phyloP scores from a whole-genome alignment of 2,329 filamentous ascomycete species.

The Fusarium robinianum region DNA sequence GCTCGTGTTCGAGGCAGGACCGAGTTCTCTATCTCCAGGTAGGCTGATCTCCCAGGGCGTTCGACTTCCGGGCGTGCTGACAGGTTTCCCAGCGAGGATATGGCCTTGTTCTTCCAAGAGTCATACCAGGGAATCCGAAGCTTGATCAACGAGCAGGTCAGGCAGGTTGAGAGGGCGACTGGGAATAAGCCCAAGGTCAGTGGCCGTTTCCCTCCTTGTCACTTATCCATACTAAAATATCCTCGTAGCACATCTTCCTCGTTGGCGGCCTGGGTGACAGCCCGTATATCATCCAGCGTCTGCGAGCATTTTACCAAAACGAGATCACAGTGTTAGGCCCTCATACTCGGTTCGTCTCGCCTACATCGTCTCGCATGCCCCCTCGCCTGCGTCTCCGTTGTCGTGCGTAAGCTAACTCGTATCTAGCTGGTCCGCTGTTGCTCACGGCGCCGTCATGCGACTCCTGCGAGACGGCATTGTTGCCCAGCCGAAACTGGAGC shows the following conservation, averaged over 20 bases:
- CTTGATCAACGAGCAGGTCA: constrained; percentile 2
- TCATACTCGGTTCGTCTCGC: no score
- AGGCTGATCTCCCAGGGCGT: neutral
- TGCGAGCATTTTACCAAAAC: neutral
- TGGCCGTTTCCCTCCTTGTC: no score
- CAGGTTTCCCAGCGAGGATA: constrained; percentile 1
- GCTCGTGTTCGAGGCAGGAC: neutral
- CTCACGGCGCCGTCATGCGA: constrained; percentile 5
- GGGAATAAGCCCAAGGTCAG: constrained; percentile 6
- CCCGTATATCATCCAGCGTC: neutral
- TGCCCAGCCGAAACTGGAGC: neutral
- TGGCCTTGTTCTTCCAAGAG: constrained; percentile 4
- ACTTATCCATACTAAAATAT: no score
- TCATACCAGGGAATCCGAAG: constrained; percentile 7
- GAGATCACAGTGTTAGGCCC: no score
- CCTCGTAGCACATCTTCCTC: constrained; percentile 5
- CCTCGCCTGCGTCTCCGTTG: no score
- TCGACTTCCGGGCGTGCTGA: neutral
- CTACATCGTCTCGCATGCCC: no score
- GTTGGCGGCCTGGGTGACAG: constrained; percentile 12
- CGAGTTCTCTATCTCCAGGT: constrained; percentile 3
- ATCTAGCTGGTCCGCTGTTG: constrained; percentile 6
- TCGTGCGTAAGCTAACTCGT: neutral
- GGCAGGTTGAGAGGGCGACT: neutral
- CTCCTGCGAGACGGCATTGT: constrained; percentile 2